Evolutionary conservation across 2,329 filamentous ascomycete genomes (phyloP), one percentile per base, ranked within the genome.

Genomic region (Neoascochyta sp.): DNA sequence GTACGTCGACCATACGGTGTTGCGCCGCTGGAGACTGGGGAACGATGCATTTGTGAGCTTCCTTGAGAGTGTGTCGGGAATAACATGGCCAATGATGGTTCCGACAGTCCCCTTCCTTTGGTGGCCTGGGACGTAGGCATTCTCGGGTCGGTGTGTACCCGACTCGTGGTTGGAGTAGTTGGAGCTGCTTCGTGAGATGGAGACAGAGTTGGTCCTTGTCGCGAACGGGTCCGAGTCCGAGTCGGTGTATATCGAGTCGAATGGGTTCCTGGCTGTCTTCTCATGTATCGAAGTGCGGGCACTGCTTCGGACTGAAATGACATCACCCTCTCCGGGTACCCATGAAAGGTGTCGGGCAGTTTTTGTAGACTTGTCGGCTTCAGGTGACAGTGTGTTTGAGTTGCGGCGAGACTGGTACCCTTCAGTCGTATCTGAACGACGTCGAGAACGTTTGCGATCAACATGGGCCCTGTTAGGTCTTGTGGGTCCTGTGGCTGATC

Each of bases 1-100:
- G 23, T 50, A 52, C 3, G 42, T 49, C 21, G 40, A 36, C 25
- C 40, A 43, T 15, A 52, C 27, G 13, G 41, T 46, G 12, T 36
- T 45, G 16, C 27, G 38, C 10, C 44, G 32, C 13, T 35, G 24
- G 4, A 41, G 12, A 10, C 42, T 26, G 15, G 31, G 39, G 35
- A 32, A 38, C n/a, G 40, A 45, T 7, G 28, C 32, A 17, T 46
- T 46, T 5, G 45, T 51, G 24, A 47, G 24, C 15, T 33, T 43
- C 22, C 41, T 41, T 8, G 43, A 33, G 12, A 47, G 28, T 8
- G 34, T 16, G n/a, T 43, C 24, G 4, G 46, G 46, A 1, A 52
- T 36, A 17, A 50, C 31, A 14, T 35, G 30, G 22, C 47, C 41
- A 7, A 49, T 39, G 11, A 50, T 32, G 2, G 43, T 36, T 9